These are phyloP conservation scores for Tricholoma hemisulphureum DNA, from an alignment of 768 basidiomycete species.

Conservation along the genomic window DNA sequence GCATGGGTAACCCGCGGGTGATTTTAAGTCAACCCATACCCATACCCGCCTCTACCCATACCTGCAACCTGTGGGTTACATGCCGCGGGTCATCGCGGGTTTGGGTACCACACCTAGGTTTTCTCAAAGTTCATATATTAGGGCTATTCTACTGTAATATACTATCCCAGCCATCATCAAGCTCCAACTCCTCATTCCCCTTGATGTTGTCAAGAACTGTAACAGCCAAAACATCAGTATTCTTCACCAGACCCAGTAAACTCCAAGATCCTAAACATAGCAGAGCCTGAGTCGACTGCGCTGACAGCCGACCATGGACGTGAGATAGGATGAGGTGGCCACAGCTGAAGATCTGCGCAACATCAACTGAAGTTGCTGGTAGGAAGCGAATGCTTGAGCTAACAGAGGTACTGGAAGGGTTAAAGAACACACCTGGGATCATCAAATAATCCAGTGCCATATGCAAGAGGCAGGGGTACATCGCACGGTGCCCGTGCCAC, in stretches of 20 bases:
- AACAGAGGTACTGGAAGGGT: neutral
- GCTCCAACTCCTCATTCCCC: too few species aligned
- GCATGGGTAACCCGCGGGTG: too few species aligned
- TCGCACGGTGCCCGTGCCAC: conserved; percentile 23
- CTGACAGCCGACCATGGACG: too few species aligned
- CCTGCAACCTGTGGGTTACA: too few species aligned
- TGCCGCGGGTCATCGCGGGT: neutral
- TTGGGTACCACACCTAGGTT: neutral
- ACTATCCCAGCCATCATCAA: too few species aligned
- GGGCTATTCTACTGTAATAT: neutral
- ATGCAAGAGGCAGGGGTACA: conserved; percentile 26
- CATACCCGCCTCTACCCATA: too few species aligned
- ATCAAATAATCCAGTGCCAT: conserved; percentile 33
- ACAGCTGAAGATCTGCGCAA: neutral
- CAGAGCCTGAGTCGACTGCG: too few species aligned
- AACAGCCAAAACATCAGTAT: too few species aligned
- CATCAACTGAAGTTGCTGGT: neutral
- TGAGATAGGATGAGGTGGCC: neutral
- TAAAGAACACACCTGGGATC: conserved; percentile 18
- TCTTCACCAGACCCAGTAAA: too few species aligned
- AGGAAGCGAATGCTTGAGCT: neutral
- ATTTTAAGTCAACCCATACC: too few species aligned
- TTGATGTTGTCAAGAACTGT: too few species aligned
- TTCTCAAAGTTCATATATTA: neutral
- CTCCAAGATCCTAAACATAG: too few species aligned